Base-by-base conservation (phyloP, 208 protist genomes). In the Leptomonas seymouri region DNA sequence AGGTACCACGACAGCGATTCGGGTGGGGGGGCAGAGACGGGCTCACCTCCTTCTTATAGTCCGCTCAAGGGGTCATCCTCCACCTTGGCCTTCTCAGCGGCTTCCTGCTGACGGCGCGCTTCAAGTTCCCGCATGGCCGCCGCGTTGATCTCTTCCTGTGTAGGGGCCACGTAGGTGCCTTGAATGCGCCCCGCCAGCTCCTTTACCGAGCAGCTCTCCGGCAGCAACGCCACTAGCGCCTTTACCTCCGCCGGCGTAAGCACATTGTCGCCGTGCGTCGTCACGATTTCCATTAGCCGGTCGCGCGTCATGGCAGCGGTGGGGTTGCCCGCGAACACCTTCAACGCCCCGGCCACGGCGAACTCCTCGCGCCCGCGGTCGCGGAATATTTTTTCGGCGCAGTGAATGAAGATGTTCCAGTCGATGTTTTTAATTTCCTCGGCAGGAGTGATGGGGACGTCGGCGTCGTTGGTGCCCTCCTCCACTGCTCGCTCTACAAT, bases 351-450 rank as follows among this genome's bases (percentile, higher is more conserved):
- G 25, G 76, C 56, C 48, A 97, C 82, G 18, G 77, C 77, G 50
- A 70, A 78, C 76, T 97, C 76, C 78, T 97, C 89, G 7, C 66
- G 67, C 48, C 72, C 74, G n/a, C 78, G 54, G 34, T 97, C 87
- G 39, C 89, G 82, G 45, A 90, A 97, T 54, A 97, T 82, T 61
- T 85, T 80, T 62, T 97, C 88, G 0, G 82, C 76, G 78, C 89
- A 97, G 27, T 84, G 84, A 46, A 97, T 94, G 66, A 97, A 97
- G 51, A 97, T 97, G 71, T 97, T 94, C 89, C 92, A 97, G 69
- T 97, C 92, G 60, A 97, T 94, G 62, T 97, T 97, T 45, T 97
- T 97, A n/a, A 97, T 86, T 65, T 97, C 89, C 74, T 97, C 92
- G 11, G 80, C 78, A 0, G 89, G 87, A 28, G 87, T 81, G 50